Conservation (phyloP, 2,329 filamentous ascomycete species). For the Cadophora sp. region DNA sequence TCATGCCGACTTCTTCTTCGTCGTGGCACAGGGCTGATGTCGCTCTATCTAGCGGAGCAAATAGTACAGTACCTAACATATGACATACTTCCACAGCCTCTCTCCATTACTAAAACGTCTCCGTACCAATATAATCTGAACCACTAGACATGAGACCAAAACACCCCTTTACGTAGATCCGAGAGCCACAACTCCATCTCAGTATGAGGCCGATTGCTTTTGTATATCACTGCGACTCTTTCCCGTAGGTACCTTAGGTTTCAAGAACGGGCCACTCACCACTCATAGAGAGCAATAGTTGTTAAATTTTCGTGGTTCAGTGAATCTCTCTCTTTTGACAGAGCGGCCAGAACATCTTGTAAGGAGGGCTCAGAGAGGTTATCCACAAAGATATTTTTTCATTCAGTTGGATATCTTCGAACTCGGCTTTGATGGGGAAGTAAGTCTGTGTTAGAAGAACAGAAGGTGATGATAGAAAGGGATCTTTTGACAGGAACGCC, state of each 20-base stretch:
- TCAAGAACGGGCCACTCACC: neutral
- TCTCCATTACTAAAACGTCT: neutral
- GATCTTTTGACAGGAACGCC: neutral
- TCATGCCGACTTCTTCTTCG: neutral
- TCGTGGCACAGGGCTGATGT: neutral
- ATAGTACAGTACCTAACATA: conserved; percentile 5
- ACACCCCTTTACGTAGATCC: conserved; percentile 52
- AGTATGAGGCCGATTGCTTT: neutral
- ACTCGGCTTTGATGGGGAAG: conserved; percentile 6
- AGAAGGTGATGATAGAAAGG: neutral
- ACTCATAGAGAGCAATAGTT: neutral
- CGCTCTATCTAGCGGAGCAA: neutral
- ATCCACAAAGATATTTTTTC: too few species aligned
- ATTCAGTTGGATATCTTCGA: conserved; percentile 8
- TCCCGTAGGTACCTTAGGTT: neutral
- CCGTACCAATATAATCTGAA: neutral
- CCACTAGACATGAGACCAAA: conserved; percentile 53
- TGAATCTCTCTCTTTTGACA: neutral
- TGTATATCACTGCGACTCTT: neutral
- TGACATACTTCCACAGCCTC: neutral
- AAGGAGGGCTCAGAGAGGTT: too few species aligned
- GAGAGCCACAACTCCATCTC: neutral
- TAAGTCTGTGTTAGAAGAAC: neutral
- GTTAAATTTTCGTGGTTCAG: neutral
- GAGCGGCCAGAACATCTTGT: neutral